Evolutionary conservation across 2,329 filamentous ascomycete species (phyloP), one percentile per base, ranked within the genome.

Genomic region (Neopestalotiopsis sp.): DNA sequence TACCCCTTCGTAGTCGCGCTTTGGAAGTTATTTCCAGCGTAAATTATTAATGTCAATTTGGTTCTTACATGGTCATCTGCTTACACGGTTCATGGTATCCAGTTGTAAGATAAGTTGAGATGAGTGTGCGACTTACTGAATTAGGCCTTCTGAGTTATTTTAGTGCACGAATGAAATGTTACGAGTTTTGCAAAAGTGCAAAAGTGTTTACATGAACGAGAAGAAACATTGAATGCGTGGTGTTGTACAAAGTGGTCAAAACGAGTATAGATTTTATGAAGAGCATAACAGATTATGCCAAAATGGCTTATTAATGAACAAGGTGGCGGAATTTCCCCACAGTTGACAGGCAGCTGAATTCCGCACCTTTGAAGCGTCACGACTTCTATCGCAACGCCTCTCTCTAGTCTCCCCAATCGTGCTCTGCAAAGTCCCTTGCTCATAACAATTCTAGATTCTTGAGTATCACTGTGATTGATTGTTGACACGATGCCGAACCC

Each of bases 401-500:
- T n/a, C 17, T 34, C 24, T 28, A 28, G 24, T 17, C 14, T 24
- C 38, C 32, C 61, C 61, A 30, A 6, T 24, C 34, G 9, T 17
- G 12, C 62, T 20, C 28, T 49, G 45, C 14, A 28, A 20, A 53
- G 6, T 38, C 10, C 45, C 45, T 53, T 17, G 45, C 40, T 20
- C 32, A 62, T 59, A 34, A 7, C 30, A 9, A 42, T 17, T 20
- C 30, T 12, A 10, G n/a, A 7, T 12, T 17, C n/a, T 24, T n/a
- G 17, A 30, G 24, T 30, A 59, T 12, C 14, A 14, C 57, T 30
- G 30, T 24, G 13, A 30, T 59, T 24, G 17, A 5, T 30, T 5
- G 5, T 10, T 5, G 14, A 20, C 59, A 40, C 30, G 40, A 65
- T 65, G 62, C 62, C 62, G 62, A 65, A 65, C 20, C 59, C 59